These are phyloP conservation scores for Gentiana straminea DNA, from an alignment of 257 asterid genomes.

Conservation along the genomic window DNA sequence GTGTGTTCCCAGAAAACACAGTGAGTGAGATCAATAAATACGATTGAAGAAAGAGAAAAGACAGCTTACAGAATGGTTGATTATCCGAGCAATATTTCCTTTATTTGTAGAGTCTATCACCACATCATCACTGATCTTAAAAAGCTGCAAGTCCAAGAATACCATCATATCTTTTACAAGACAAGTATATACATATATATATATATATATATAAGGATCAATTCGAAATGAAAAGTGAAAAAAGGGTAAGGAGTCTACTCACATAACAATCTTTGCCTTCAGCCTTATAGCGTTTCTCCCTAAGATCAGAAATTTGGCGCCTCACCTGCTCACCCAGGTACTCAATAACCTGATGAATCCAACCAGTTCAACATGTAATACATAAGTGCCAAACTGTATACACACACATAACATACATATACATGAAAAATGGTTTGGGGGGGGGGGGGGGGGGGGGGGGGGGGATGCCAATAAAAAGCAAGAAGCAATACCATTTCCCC, in stretches of 20 bases:
- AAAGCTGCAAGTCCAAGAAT: slow-evolving; percentile 50
- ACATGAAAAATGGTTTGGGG: background rate
- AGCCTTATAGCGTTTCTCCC: slow-evolving; percentile 62
- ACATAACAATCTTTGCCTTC: slow-evolving; percentile 98
- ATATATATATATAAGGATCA: too few species aligned
- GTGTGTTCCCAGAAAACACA: background rate
- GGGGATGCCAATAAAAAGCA: background rate
- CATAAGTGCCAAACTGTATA: slow-evolving; percentile 1
- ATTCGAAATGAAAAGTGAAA: too few species aligned
- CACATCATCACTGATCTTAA: slow-evolving; percentile 84
- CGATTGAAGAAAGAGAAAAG: slow-evolving; percentile 1
- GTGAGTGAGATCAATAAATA: background rate
- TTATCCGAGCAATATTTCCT: slow-evolving; percentile 96
- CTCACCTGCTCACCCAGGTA: slow-evolving; percentile 91
- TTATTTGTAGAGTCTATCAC: slow-evolving; percentile 83
- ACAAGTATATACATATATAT: too few species aligned
- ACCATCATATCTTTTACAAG: background rate
- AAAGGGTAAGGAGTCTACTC: slow-evolving; percentile 26
- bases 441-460: too few species aligned
- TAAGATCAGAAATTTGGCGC: slow-evolving; percentile 74
- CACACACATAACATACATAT: background rate
- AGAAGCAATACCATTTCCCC: slow-evolving; percentile 69
- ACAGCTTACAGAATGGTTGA: slow-evolving; percentile 82
- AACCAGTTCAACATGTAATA: too few species aligned
- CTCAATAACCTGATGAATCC: slow-evolving; percentile 63